These are phyloP conservation scores for Anthostomella pinea DNA, from an alignment of 2,329 filamentous ascomycete species.

Conservation along the genomic window DNA sequence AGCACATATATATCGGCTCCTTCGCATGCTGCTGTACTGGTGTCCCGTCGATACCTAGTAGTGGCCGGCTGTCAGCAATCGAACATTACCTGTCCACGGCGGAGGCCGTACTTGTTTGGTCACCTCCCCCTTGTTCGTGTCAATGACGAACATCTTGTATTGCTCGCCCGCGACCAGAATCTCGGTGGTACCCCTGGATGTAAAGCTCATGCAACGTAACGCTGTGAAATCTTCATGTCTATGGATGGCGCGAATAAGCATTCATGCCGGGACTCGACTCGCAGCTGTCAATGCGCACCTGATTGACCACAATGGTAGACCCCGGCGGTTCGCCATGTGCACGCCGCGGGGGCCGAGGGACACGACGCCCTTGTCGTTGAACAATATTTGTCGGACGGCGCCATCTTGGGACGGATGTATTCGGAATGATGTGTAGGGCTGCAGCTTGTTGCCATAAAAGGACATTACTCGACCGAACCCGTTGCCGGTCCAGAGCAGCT, in stretches of 20 bases:
- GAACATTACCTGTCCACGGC: no score
- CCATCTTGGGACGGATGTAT: constrained; percentile 73
- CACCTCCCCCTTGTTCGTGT: constrained; percentile 68
- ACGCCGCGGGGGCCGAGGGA: constrained; percentile 79
- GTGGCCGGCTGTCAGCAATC: not conserved
- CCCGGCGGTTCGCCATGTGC: constrained; percentile 83
- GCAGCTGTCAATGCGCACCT: constrained; percentile 53
- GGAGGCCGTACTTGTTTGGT: constrained; percentile 56
- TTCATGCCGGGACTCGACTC: constrained; percentile 27
- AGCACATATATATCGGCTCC: constrained; percentile 85
- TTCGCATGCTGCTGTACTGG: constrained; percentile 89
- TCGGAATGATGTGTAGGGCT: constrained; percentile 86
- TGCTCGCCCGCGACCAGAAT: constrained; percentile 87
- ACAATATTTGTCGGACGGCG: constrained; percentile 79
- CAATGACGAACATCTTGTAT: constrained; percentile 75
- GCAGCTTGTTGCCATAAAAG: constrained; percentile 81
- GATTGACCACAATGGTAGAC: constrained; percentile 85
- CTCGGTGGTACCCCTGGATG: constrained; percentile 77
- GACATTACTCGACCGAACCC: constrained; percentile 87
- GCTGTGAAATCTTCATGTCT: constrained; percentile 78
- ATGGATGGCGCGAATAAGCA: constrained; percentile 13
- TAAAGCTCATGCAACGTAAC: constrained; percentile 92
- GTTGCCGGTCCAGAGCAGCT: constrained; percentile 90
- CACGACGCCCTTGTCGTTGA: constrained; percentile 87
- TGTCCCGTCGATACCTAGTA: constrained; percentile 64